Base-by-base conservation (phyloP, 2,329 filamentous ascomycete genomes). In the Penicillium fuscoglaucum region DNA sequence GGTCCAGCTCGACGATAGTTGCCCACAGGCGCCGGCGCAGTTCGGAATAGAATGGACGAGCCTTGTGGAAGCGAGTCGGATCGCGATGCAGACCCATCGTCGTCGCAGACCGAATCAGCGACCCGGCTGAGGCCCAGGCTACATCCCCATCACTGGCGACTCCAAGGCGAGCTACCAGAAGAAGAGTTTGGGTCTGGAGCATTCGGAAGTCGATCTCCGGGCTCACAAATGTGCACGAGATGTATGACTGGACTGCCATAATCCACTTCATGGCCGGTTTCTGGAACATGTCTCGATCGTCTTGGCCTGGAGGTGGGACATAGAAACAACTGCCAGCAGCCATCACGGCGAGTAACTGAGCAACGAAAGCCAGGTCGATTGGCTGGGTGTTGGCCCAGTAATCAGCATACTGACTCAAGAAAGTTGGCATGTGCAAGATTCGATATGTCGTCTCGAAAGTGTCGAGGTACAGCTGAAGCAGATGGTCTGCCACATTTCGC, bases 371-470 rank as follows among this genome's bases (percentile, higher is more conserved):
- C 17, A 73, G 66, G 31, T 75, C 79, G 2, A 76, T 72, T 0
- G 72, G 70, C 21, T 70, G 63, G 0, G 78, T 76, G 17, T 77
- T 75, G 0, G 70, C 72, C 84, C 85, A 88, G 12, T 83, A 69
- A 0, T 77, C 75, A 24, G 83, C 79, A 62, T 87, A 88, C 33
- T 85, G 81, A 12, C 74, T 74, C 45, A 77, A 74, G 61, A 88
- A 87, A 0, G 80, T 81, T 0, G 85, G 84, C 1, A 83, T 68
- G 66, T 88, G 82, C 9, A 88, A 58, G 26, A 88, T 77, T 3
- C 86, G 79, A 60, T 83, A 79, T 17, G 83, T 80, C 1, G 82
- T 80, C 64, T 87, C 84, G 62, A 84, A 79, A 0, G 81, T 82
- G 48, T 82, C 75, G 19, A 88, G 72, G 72, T 87, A 87, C 31